Base-by-base conservation (phyloP, 176 grass and related monocot genomes). In the Paspalum vaginatum region DNA sequence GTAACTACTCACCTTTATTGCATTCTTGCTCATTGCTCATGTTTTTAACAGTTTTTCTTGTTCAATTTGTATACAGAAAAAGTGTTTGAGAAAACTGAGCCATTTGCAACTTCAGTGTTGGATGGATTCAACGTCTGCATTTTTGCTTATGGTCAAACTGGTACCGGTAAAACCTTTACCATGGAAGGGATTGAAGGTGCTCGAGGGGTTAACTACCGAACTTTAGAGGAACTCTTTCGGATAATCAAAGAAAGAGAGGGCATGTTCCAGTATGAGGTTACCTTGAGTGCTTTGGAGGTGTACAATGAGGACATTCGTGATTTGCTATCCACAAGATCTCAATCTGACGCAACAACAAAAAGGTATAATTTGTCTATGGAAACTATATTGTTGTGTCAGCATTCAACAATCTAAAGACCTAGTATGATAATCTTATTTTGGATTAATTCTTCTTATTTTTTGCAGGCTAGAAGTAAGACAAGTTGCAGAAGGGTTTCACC, bases 241-340 rank as follows among this genome's bases (percentile, higher is more conserved):
- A 86, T 98, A 38, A 87, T 95, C 42, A 89, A 88, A 82, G 92
- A 98, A 87, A 93, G 96, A 57, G 81, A 88, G 44, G 84, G 85
- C 17, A 55, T 91, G 53, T 93, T 89, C 59, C 53, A 55, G 37
- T 98, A 95, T 69, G 92, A 95, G 57, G 61, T 98, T 47, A 95
- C 80, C 60, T 88, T 95, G 21, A 98, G 96, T 72, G 96, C 89
- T 17, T 78, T 98, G 49, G 92, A 98, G 63, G 96, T 98, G 50
- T 95, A 98, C 72, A 98, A 98, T 76, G 96, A 98, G 53, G 92
- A 98, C 52, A 98, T 98, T 75, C 92, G 67, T 84, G 96, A 98
- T 88, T 98, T 98, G 72, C 83, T 98, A 15, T 49, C 86, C 53
- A 83, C 89, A 64, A 91, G 80, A 46, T 84, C 85, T 85, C 90